These are phyloP conservation scores for Fusarium buharicum DNA, from an alignment of 2,329 filamentous ascomycete genomes.

Conservation along the genomic window DNA sequence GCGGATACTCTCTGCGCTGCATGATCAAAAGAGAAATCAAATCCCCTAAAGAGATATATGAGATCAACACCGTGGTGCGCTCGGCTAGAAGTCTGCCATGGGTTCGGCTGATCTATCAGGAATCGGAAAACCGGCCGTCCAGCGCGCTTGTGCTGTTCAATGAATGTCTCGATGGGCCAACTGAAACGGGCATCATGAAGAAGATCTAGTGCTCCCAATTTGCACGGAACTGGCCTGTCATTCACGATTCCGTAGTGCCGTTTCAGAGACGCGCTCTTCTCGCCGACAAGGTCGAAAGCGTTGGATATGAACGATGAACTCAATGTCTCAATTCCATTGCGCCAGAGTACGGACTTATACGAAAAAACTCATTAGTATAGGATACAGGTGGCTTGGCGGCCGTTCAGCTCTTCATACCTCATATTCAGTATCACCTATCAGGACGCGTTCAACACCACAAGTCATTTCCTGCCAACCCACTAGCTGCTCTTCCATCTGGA, in stretches of 20 bases:
- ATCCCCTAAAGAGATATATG: conserved; percentile 55
- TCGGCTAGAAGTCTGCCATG: conserved; percentile 58
- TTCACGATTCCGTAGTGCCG: conserved; percentile 53
- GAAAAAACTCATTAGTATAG: no score
- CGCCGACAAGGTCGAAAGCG: conserved; percentile 49
- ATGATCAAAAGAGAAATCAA: conserved; percentile 52
- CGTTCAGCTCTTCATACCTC: no score
- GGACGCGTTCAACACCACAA: conserved; percentile 47
- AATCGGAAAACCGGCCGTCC: conserved; percentile 53
- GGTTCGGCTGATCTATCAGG: conserved; percentile 57
- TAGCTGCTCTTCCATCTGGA: conserved; percentile 53
- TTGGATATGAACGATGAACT: conserved; percentile 48
- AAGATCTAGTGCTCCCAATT: conserved; percentile 54
- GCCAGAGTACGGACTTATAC: conserved; percentile 56
- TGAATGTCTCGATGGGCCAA: conserved; percentile 42
- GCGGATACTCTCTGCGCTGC: conserved; percentile 49
- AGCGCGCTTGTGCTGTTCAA: conserved; percentile 22
- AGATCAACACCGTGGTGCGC: conserved; percentile 60
- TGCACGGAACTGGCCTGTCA: conserved; percentile 53
- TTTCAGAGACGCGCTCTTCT: conserved; percentile 19
- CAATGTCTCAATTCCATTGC: conserved; percentile 54
- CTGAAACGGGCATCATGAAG: conserved; percentile 49
- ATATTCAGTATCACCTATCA: no score
- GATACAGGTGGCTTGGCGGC: no score
- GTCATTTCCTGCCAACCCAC: conserved; percentile 50